phyloP scores from a whole-genome alignment of 176 grass and related monocot genomes.

The Phragmites australis region DNA sequence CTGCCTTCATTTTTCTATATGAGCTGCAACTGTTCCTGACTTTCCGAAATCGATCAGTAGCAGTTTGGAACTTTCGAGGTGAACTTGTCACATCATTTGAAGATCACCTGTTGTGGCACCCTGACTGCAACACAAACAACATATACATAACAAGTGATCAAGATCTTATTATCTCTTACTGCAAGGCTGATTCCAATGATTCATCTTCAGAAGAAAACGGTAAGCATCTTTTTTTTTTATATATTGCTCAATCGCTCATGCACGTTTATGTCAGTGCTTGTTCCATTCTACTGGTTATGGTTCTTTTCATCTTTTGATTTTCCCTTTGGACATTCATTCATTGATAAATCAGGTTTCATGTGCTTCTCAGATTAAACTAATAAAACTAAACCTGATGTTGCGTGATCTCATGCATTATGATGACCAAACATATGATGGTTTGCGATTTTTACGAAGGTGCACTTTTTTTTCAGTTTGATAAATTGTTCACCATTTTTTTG shows the following conservation, averaged over 20 bases:
- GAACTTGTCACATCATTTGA: slow-evolving; percentile 94
- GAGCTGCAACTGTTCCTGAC: slow-evolving; percentile 84
- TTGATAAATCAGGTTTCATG: not conserved
- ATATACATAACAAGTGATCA: slow-evolving; percentile 95
- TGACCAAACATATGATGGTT: not conserved
- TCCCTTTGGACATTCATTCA: not conserved
- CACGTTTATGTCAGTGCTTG: not conserved
- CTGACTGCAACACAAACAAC: slow-evolving; percentile 94
- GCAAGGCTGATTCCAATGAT: slow-evolving; percentile 80
- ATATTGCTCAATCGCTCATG: not conserved
- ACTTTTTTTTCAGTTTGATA: not conserved
- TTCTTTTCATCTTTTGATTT: not conserved
- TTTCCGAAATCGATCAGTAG: slow-evolving; percentile 74
- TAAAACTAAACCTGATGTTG: slow-evolving; percentile 11
- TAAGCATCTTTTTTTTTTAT: slow-evolving; percentile 7
- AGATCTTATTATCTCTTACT: slow-evolving; percentile 94
- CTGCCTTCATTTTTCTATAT: slow-evolving; percentile 89
- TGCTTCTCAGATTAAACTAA: not conserved
- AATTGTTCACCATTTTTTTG: not conserved
- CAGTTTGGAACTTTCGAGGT: slow-evolving; percentile 94
- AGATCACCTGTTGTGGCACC: slow-evolving; percentile 90
- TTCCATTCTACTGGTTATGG: not conserved
- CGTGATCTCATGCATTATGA: not conserved
- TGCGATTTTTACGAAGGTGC: not conserved
- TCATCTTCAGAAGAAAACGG: slow-evolving; percentile 63